Conservation (phyloP, 2,329 filamentous ascomycete genomes). For the Ceratocystis cacaofunesta region DNA sequence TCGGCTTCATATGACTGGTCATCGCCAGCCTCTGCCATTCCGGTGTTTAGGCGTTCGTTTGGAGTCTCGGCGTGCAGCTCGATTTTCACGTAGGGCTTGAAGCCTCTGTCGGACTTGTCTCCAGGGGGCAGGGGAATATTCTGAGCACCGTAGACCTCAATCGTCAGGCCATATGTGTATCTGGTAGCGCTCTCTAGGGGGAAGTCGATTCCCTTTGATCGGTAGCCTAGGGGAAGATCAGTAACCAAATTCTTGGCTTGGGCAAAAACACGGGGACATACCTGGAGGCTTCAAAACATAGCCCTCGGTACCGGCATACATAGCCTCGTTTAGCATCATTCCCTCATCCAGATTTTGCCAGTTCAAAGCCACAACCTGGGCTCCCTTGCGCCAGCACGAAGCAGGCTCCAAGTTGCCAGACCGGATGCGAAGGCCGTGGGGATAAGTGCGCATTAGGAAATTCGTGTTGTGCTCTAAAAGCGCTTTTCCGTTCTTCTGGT, state of each 20-base stretch:
- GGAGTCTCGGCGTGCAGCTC: slow-evolving; percentile 69
- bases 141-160: slow-evolving; percentile 66
- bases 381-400: slow-evolving; percentile 73
- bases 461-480: slow-evolving; percentile 71
- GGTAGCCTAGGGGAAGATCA: slow-evolving; percentile 22
- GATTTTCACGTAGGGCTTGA: slow-evolving; percentile 70
- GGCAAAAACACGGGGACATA: slow-evolving; percentile 20
- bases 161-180: slow-evolving; percentile 50
- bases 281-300: slow-evolving; percentile 75
- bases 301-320: slow-evolving; percentile 73
- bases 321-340: slow-evolving; percentile 91
- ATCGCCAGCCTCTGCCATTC: slow-evolving; percentile 26
- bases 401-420: slow-evolving; percentile 80
- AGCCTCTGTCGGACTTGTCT: slow-evolving; percentile 37
- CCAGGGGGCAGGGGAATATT: slow-evolving; percentile 49
- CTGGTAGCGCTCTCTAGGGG: slow-evolving; percentile 25
- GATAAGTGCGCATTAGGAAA: slow-evolving; percentile 78
- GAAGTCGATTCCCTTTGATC: slow-evolving; percentile 19
- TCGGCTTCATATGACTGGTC: slow-evolving; percentile 28
- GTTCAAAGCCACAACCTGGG: slow-evolving; percentile 84
- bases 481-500: slow-evolving; percentile 32
- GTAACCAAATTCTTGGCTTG: not conserved
- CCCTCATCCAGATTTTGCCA: slow-evolving; percentile 86
- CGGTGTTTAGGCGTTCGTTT: slow-evolving; percentile 28
- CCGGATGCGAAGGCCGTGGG: slow-evolving; percentile 63